Evolutionary conservation across 495 filamentous ascomycete species (phyloP).

Genomic region (Penicillium paxilli): DNA sequence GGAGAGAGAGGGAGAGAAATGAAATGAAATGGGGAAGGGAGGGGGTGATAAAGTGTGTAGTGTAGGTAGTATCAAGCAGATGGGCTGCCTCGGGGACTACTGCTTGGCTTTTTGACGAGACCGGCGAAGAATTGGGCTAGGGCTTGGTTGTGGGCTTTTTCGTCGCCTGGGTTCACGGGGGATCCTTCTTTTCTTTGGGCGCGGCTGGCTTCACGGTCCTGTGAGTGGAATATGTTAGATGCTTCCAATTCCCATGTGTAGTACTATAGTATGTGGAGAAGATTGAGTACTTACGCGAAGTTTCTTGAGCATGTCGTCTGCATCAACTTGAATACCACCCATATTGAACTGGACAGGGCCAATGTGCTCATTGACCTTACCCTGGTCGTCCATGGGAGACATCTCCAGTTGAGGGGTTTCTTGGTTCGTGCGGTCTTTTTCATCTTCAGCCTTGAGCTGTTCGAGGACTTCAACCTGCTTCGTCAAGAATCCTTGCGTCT

Average conservation of each 20-base stretch:
- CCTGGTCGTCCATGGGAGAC: conserved; percentile 50
- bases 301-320: conserved; percentile 89
- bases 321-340: conserved; percentile 95
- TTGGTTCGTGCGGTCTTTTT: conserved; percentile 49
- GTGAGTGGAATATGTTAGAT: conserved; percentile 15
- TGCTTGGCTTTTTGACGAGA: conserved; percentile 58
- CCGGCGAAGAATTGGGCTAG: conserved; percentile 67
- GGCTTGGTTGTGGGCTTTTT: conserved; percentile 66
- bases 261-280: too few relatives aligned
- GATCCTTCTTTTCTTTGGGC: conserved; percentile 44
- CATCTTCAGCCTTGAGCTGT: conserved; percentile 62
- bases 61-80: too few relatives aligned
- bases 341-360: conserved; percentile 97
- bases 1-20: background rate
- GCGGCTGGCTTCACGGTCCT: conserved; percentile 59
- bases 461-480: conserved; percentile 74
- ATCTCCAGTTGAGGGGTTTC: conserved; percentile 44
- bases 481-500: conserved; percentile 77
- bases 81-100: conserved; percentile 44
- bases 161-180: conserved; percentile 42
- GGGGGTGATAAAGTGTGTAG: background rate
- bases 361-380: conserved; percentile 81
- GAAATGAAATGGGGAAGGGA: background rate
- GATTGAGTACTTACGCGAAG: conserved; percentile 76
- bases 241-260: too few relatives aligned